phyloP scores from a whole-genome alignment of 179 eudicot species.

The Pouteria campechiana region DNA sequence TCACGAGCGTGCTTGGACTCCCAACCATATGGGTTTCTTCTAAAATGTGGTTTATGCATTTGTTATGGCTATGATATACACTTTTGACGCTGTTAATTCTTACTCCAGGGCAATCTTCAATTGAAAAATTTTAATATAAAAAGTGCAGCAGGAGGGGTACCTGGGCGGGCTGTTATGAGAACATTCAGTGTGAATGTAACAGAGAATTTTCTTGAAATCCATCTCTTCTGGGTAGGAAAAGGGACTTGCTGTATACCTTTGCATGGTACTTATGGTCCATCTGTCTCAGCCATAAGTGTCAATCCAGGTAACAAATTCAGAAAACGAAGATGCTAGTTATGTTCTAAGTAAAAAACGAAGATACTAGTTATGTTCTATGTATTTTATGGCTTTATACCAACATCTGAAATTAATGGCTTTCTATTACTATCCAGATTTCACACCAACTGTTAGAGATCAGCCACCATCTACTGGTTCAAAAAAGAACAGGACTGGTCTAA shows the following conservation, averaged over 20 bases:
- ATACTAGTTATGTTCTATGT: too few relatives aligned
- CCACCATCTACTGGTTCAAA: not conserved
- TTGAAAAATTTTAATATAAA: too few relatives aligned
- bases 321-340: not conserved
- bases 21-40: too few relatives aligned
- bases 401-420: not conserved
- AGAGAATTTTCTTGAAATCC: slow-evolving; percentile 5
- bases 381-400: not conserved
- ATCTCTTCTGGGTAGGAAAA: slow-evolving; percentile 10
- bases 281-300: slow-evolving; percentile 4
- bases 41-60: too few relatives aligned
- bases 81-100: too few relatives aligned
- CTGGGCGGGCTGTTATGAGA: not conserved
- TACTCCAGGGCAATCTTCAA: too few relatives aligned
- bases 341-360: not conserved
- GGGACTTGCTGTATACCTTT: slow-evolving; percentile 7
- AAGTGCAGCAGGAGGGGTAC: too few relatives aligned
- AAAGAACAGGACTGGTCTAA: not conserved
- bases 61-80: too few relatives aligned
- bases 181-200: not conserved
- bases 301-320: slow-evolving; percentile 1
- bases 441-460: not conserved
- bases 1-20: too few relatives aligned
- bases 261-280: slow-evolving; percentile 9
- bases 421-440: not conserved